A percentile compares a stretch with the other conserved stretches of the same genome.
These are phyloP conservation scores for Ehretia macrophylla DNA, from an alignment of 257 asterid genomes.

Conservation along the genomic window DNA sequence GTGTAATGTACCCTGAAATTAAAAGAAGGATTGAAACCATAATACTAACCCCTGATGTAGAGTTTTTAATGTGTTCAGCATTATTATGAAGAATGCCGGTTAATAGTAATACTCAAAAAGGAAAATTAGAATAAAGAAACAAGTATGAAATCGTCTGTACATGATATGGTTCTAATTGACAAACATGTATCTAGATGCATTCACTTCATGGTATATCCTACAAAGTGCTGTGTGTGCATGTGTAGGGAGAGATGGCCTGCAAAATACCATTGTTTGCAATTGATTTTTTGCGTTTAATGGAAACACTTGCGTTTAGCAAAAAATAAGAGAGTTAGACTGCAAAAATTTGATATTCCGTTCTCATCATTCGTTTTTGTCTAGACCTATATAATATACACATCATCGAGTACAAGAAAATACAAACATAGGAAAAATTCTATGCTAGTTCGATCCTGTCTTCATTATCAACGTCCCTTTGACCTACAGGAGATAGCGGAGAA, in stretches of 20 bases:
- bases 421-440: neutral
- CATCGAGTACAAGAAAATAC: neutral
- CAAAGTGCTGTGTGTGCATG: neutral
- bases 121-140: neutral
- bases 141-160: neutral
- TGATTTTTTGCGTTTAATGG: no score
- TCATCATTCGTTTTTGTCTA: no score
- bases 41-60: no score
- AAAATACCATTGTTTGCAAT: no score
- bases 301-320: no score
- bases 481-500: conserved; percentile 23
- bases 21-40: neutral
- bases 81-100: no score
- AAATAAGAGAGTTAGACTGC: no score
- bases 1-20: neutral
- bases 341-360: no score
- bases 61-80: no score
- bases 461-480: conserved; percentile 4
- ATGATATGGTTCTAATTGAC: neutral
- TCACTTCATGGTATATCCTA: neutral
- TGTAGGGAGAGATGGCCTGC: no score
- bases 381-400: neutral
- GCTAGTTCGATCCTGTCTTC: neutral
- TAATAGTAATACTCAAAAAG: neutral
- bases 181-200: neutral